phyloP scores from a whole-genome alignment of 2,329 filamentous ascomycete genomes.

The Byssochlamys sp. region DNA sequence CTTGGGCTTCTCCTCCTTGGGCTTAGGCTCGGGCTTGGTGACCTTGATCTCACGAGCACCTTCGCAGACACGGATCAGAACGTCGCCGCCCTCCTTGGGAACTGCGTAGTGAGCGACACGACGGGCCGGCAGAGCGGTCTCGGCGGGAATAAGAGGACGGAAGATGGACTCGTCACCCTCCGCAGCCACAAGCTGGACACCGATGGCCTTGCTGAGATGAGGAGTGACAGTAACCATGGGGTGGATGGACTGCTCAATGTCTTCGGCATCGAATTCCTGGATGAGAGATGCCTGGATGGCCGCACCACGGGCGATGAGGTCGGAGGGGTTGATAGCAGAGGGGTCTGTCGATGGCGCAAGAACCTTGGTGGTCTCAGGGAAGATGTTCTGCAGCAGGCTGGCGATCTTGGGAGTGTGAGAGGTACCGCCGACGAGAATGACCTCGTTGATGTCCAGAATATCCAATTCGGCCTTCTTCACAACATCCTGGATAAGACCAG shows the following conservation, averaged over 20 bases:
- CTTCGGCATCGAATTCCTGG: slow-evolving; percentile 83
- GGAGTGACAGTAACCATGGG: slow-evolving; percentile 88
- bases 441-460: slow-evolving; percentile 84
- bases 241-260: slow-evolving; percentile 93
- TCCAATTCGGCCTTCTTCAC: slow-evolving; percentile 89
- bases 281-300: slow-evolving; percentile 92
- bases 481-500: slow-evolving; percentile 69
- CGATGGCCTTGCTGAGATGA: slow-evolving; percentile 79
- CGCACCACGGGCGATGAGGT: slow-evolving; percentile 78
- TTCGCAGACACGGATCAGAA: slow-evolving; percentile 80
- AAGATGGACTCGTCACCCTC: slow-evolving; percentile 54
- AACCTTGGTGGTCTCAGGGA: slow-evolving; percentile 68
- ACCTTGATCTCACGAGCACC: slow-evolving; percentile 86
- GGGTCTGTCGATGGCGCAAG: slow-evolving; percentile 71
- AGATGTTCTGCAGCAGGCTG: slow-evolving; percentile 65
- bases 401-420: slow-evolving; percentile 92
- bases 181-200: slow-evolving; percentile 58
- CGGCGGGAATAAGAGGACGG: slow-evolving; percentile 67
- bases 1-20: slow-evolving; percentile 52
- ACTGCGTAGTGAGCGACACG: slow-evolving; percentile 69
- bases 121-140: slow-evolving; percentile 83
- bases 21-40: slow-evolving; percentile 72
- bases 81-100: slow-evolving; percentile 73
- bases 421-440: slow-evolving; percentile 84
- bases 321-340: slow-evolving; percentile 81